Conservation (phyloP, 106 monocot genomes). For the Cymbidium sinense region DNA sequence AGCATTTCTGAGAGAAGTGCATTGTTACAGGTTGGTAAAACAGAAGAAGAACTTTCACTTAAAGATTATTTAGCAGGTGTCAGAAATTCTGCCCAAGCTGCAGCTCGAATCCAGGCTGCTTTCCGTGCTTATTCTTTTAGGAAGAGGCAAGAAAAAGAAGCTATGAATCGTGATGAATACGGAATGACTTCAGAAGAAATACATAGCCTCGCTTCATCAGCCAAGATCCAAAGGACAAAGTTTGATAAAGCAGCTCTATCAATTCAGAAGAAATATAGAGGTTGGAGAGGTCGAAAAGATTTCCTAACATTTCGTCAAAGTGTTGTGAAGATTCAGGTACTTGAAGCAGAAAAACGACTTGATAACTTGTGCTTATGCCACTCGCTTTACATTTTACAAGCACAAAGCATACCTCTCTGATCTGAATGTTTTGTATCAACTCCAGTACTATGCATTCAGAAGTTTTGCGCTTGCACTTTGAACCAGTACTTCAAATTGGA, state of each 20-base stretch:
- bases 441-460: neutral
- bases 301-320: slow-evolving; percentile 47
- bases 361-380: neutral
- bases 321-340: slow-evolving; percentile 73
- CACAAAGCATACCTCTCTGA: neutral
- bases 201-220: slow-evolving; percentile 15
- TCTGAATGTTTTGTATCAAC: neutral
- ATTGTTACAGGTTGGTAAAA: slow-evolving; percentile 21
- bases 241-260: slow-evolving; percentile 47
- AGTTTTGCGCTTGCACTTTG: neutral
- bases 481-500: neutral
- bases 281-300: slow-evolving; percentile 53
- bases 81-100: slow-evolving; percentile 69
- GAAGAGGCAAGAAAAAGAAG: slow-evolving; percentile 32
- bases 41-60: slow-evolving; percentile 52
- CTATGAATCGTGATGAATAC: slow-evolving; percentile 14
- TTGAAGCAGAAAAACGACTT: neutral
- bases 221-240: slow-evolving; percentile 10
- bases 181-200: slow-evolving; percentile 34
- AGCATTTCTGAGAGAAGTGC: slow-evolving; percentile 35
- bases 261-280: slow-evolving; percentile 64
- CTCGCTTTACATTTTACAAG: neutral
- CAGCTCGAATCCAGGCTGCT: slow-evolving; percentile 68
- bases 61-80: slow-evolving; percentile 61
- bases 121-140: slow-evolving; percentile 70